A percentile compares a stretch with the other conserved stretches of the same genome.
These are phyloP conservation scores for Phytophthora hybrid DNA, from an alignment of 352 stramenopile species.

Conservation along the genomic window DNA sequence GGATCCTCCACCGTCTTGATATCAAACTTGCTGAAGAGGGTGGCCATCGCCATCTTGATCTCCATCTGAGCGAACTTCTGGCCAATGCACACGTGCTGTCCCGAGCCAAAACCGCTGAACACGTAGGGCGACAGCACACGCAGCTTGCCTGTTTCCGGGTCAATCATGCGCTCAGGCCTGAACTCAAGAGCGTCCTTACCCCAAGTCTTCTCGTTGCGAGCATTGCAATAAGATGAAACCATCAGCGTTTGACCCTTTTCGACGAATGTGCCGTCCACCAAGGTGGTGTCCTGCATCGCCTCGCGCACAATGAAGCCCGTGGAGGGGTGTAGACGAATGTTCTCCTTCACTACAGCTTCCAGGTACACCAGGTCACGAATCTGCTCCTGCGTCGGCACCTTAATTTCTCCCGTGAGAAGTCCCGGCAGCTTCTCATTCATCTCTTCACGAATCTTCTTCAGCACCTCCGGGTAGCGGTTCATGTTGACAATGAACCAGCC, in stretches of 20 bases:
- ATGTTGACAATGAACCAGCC: constrained; percentile 74
- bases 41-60: constrained; percentile 63
- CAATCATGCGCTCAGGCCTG: constrained; percentile 65
- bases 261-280: constrained; percentile 27
- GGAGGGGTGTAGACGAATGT: constrained; percentile 62
- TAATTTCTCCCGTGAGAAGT: constrained; percentile 20
- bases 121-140: constrained; percentile 18
- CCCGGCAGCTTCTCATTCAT: constrained; percentile 43
- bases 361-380: constrained; percentile 59
- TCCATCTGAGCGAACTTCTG: constrained; percentile 54
- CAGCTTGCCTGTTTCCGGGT: constrained; percentile 38
- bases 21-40: constrained; percentile 51
- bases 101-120: constrained; percentile 49
- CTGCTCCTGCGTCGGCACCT: constrained; percentile 41
- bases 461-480: constrained; percentile 49
- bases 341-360: constrained; percentile 59
- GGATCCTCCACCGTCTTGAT: constrained; percentile 47
- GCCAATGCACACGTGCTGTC: constrained; percentile 60
- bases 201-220: constrained; percentile 42
- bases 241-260: constrained; percentile 19
- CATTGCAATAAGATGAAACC: constrained; percentile 25
- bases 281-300: constrained; percentile 30
- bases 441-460: constrained; percentile 55
- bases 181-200: constrained; percentile 50
- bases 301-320: constrained; percentile 52